Percentiles rank a stretch among this genome's conserved stretches.
Conservation (phyloP, 2,329 filamentous ascomycete species). For the Sphaceloma murrayae region DNA sequence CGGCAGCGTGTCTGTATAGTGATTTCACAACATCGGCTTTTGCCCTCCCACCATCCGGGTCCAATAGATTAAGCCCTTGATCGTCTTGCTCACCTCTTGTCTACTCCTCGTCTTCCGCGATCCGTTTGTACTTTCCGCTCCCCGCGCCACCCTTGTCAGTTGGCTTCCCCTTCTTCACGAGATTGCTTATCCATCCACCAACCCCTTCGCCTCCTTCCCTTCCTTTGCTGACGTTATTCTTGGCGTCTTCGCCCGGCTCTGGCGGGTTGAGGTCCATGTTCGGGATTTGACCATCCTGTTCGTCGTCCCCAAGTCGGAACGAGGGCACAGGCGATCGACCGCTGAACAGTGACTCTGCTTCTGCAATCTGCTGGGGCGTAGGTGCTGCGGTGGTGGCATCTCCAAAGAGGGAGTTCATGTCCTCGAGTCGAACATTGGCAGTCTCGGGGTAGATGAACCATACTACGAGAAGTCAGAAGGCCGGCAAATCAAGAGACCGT, state of each 20-base stretch:
- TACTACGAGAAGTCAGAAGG: slow-evolving; percentile 45
- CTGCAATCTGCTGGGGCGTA: slow-evolving; percentile 67
- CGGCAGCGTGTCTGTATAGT: slow-evolving; percentile 11
- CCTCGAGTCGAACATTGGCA: slow-evolving; percentile 85
- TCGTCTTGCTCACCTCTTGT: not conserved
- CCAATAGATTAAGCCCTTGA: slow-evolving; percentile 4
- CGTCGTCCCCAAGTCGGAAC: slow-evolving; percentile 47
- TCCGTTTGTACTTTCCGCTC: slow-evolving; percentile 38
- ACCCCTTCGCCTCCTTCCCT: slow-evolving; percentile 45
- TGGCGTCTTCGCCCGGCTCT: slow-evolving; percentile 44
- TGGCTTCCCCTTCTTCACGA: slow-evolving; percentile 48
- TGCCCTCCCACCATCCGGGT: not conserved
- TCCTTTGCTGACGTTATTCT: slow-evolving; percentile 35
- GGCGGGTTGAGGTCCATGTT: slow-evolving; percentile 75
- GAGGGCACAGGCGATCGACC: slow-evolving; percentile 70
- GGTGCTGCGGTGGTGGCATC: slow-evolving; percentile 77
- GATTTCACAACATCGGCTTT: too few species aligned
- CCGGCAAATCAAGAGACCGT: not conserved
- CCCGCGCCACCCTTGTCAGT: slow-evolving; percentile 31
- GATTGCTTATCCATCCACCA: slow-evolving; percentile 59
- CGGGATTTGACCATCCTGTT: slow-evolving; percentile 54
- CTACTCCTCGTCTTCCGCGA: slow-evolving; percentile 36
- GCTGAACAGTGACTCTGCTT: slow-evolving; percentile 73
- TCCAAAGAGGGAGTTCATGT: slow-evolving; percentile 92
- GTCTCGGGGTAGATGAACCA: slow-evolving; percentile 98